Percentiles rank a stretch among this genome's conserved stretches.
These are phyloP conservation scores for Papiliotrema flavescens DNA, from an alignment of 1,284 basidiomycete species.

Conservation along the genomic window DNA sequence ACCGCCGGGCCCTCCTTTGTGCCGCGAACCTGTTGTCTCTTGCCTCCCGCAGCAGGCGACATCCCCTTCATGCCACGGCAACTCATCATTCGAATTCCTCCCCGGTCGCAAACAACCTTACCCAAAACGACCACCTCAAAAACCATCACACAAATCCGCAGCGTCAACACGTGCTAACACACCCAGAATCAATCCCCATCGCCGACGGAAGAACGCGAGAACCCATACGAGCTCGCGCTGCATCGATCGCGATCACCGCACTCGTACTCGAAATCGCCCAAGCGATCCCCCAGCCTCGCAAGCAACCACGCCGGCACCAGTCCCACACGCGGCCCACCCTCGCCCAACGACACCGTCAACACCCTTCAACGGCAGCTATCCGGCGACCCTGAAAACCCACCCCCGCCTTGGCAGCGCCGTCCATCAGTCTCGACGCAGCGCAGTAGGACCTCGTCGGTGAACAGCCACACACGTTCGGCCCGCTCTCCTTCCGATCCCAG, in stretches of 20 bases:
- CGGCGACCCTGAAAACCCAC: constrained; percentile 38
- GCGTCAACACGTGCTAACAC: background rate
- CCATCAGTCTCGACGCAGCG: constrained; percentile 18
- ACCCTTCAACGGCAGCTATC: constrained; percentile 34
- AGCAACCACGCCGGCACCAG: no score
- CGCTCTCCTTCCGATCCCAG: constrained; percentile 3
- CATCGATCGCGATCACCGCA: constrained; percentile 9
- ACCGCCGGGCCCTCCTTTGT: no score
- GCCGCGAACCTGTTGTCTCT: no score
- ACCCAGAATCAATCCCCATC: constrained; percentile 30
- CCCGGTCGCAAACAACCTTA: no score
- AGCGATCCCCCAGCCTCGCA: background rate
- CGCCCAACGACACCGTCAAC: constrained; percentile 23
- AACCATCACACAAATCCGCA: background rate
- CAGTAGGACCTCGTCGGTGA: constrained; percentile 1
- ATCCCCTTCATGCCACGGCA: no score
- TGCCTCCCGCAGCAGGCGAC: no score
- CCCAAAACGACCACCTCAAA: no score
- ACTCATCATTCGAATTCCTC: no score
- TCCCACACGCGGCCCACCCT: constrained; percentile 10
- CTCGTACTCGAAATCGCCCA: background rate
- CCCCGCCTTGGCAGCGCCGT: constrained; percentile 44
- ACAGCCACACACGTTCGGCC: background rate
- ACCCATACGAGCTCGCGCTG: constrained; percentile 28
- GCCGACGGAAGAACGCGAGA: constrained; percentile 21